Conservation (phyloP, 306 rosid species). For the Fragaria nilgerrensis region DNA sequence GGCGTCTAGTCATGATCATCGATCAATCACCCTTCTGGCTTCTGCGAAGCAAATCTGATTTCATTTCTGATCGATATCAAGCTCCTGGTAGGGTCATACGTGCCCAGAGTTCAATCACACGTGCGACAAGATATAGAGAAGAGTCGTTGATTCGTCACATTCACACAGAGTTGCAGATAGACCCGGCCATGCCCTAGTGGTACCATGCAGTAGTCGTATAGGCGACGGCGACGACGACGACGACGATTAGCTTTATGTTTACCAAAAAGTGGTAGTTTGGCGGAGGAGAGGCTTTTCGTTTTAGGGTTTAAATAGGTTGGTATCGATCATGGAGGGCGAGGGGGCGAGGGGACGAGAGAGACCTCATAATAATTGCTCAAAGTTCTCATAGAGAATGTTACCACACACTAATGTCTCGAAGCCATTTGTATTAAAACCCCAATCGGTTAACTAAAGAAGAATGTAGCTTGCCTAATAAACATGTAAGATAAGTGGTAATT, state of each 20-base stretch:
- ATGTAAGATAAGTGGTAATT: background rate
- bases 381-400: too few relatives aligned
- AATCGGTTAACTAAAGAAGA: too few relatives aligned
- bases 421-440: too few relatives aligned
- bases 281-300: background rate
- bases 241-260: too few relatives aligned
- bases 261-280: background rate
- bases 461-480: background rate
- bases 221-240: background rate
- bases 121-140: background rate
- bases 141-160: background rate
- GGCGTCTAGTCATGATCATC: background rate
- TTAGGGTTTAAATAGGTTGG: background rate
- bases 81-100: background rate
- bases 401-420: too few relatives aligned
- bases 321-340: background rate
- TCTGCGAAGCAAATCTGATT: background rate
- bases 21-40: background rate
- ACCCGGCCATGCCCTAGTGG: background rate
- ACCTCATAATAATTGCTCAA: background rate
- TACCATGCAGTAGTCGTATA: background rate
- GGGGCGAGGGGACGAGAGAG: background rate
- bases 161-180: background rate
- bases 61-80: background rate
- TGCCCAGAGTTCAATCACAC: background rate